Evolutionary conservation across 116 monocot species (phyloP), one percentile per base, ranked within the genome.

Genomic region (Cymodocea nodosa): DNA sequence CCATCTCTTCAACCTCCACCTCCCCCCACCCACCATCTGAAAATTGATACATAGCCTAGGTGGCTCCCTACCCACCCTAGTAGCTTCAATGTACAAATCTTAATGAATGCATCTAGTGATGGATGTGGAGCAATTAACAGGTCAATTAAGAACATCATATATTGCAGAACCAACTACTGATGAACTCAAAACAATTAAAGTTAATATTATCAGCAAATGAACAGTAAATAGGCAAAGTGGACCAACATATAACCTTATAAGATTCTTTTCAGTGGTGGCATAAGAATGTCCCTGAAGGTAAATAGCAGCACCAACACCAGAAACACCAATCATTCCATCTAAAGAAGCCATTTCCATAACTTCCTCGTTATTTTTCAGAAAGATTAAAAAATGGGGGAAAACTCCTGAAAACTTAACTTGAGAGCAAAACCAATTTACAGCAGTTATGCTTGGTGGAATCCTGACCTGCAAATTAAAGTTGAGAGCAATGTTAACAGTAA

Each of bases 371-470:
- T 61, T 75, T 37, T 50, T 62, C 24, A 30, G 58, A 50, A 52
- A 76, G 62, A 89, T 15, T 78, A 73, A 82, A 77, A 86, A 82
- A 34, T 79, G 86, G 60, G 93, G 93, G 53, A 83, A 94, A 15
- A 56, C 67, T 52, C 56, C 65, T 49, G 58, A 76, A 51, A 57
- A 68, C 4, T 50, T 58, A 49, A 23, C 11, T 58, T 86, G 82
- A 62, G 56, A 73, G 55, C 58, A 75, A 11, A 81, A 61, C 93
- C 89, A 94, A 68, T 74, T 70, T 35, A 77, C 67, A 17, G 86
- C 81, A 62, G 80, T 84, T 64, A 63, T 57, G 23, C 82, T 87
- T 16, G 87, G 89, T 24, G 94, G 89, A 18, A 94, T 70, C 23
- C 75, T 74, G 54, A 94, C 82, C 93, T 93, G 77, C 71, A 78